Conservation (phyloP, 1,139 yeast species). For the Yamadazyma trypodendri region DNA sequence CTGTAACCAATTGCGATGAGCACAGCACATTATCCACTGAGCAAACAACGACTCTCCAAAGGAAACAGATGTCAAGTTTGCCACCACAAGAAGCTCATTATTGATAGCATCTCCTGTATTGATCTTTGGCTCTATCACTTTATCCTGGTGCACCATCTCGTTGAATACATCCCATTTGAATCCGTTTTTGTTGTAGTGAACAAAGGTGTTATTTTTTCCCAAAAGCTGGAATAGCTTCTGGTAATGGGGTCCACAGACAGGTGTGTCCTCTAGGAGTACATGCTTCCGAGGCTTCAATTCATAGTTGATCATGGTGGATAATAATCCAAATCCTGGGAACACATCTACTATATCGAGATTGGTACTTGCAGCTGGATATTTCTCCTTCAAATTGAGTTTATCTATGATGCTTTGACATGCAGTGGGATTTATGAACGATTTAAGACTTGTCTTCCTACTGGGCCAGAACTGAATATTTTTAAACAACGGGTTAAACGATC, state of each 20-base stretch:
- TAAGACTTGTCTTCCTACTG: conserved; percentile 16
- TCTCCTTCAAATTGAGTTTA: conserved; percentile 35
- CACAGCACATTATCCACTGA: conserved; percentile 74
- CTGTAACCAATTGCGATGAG: conserved; percentile 73
- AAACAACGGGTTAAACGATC: conserved; percentile 35
- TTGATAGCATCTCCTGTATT: conserved; percentile 51
- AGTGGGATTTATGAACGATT: conserved; percentile 22
- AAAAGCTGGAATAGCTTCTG: conserved; percentile 22
- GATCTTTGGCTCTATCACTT: conserved; percentile 37
- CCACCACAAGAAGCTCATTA: conserved; percentile 61
- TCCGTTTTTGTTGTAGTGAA: conserved; percentile 45
- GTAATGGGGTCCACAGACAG: conserved; percentile 35
- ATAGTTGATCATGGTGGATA: conserved; percentile 55
- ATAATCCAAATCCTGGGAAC: conserved; percentile 56
- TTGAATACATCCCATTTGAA: conserved; percentile 64
- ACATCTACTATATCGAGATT: conserved; percentile 61
- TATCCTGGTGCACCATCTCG: conserved; percentile 41
- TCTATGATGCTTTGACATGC: conserved; percentile 42
- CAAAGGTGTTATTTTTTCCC: conserved; percentile 26
- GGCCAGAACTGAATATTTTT: conserved; percentile 14
- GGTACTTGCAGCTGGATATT: conserved; percentile 40
- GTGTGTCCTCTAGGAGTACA: conserved; percentile 53
- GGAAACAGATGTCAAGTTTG: conserved; percentile 50
- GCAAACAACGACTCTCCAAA: conserved; percentile 69
- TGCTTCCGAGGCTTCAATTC: conserved; percentile 60